Evolutionary conservation across 306 rosid genomes (phyloP).

Genomic region (Urtica urens): DNA sequence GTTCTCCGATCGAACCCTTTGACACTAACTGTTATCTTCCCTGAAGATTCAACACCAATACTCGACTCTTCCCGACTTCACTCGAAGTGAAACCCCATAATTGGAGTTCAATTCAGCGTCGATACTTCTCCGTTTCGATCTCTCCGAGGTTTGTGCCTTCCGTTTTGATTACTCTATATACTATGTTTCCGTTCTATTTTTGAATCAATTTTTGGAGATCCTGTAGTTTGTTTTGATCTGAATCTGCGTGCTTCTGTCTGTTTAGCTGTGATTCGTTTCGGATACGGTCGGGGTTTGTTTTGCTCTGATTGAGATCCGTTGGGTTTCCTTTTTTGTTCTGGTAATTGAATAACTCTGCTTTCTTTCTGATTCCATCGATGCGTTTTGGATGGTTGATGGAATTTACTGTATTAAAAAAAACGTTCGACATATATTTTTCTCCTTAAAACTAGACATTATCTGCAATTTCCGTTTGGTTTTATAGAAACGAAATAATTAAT

Average conservation of each 20-base stretch:
- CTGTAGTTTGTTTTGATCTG: background rate
- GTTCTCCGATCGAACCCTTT: background rate
- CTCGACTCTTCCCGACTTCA: background rate
- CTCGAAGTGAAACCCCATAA: background rate
- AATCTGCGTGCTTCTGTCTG: background rate
- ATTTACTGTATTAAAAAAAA: too few relatives aligned
- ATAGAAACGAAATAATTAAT: too few relatives aligned
- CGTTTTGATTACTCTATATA: too few relatives aligned
- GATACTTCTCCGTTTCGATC: background rate
- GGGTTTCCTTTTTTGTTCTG: background rate
- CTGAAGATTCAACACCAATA: background rate
- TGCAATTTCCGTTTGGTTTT: too few relatives aligned
- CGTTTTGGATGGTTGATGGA: background rate
- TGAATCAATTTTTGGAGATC: background rate
- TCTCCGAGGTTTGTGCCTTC: background rate
- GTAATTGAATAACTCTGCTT: background rate
- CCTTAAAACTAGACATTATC: too few relatives aligned
- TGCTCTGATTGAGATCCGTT: background rate
- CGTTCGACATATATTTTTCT: too few relatives aligned
- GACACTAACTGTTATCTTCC: background rate
- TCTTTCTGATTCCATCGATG: background rate
- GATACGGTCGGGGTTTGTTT: too few relatives aligned
- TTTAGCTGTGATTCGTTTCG: background rate
- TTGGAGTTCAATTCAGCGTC: background rate
- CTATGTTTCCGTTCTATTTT: too few relatives aligned